Percentiles rank a stretch among this genome's conserved stretches.
Conservation (phyloP, 2,329 filamentous ascomycete species). For the Chaetomiaceae sp. region DNA sequence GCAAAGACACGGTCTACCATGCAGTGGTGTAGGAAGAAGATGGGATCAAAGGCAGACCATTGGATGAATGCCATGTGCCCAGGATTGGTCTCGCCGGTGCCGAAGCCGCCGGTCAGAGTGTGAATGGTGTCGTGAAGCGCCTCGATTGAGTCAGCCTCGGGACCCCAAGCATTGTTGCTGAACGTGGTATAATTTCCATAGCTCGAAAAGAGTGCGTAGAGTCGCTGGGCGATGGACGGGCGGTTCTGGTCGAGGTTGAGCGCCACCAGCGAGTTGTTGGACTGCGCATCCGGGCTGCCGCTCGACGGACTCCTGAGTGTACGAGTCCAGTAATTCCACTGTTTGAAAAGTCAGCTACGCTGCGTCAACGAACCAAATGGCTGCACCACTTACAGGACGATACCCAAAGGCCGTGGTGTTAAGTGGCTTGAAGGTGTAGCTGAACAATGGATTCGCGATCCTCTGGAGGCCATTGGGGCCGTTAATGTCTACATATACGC, state of each 20-base stretch:
- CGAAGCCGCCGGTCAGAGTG: constrained; percentile 45
- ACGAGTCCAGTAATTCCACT: constrained; percentile 55
- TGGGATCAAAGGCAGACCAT: constrained; percentile 71
- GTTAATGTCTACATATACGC: constrained; percentile 39
- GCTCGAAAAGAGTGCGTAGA: constrained; percentile 61
- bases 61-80: constrained; percentile 55
- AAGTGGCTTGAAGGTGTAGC: constrained; percentile 55
- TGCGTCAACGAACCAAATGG: background rate
- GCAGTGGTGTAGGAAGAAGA: constrained; percentile 71
- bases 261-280: constrained; percentile 54
- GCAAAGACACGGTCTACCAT: constrained; percentile 71
- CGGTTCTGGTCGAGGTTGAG: constrained; percentile 47
- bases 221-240: constrained; percentile 51
- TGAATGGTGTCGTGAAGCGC: constrained; percentile 60
- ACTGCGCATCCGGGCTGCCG: constrained; percentile 38
- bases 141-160: constrained; percentile 57
- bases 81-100: constrained; percentile 27
- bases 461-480: constrained; percentile 50
- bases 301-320: constrained; percentile 52
- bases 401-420: constrained; percentile 52
- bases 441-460: constrained; percentile 57
- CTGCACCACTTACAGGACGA: constrained; percentile 46
- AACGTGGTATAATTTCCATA: constrained; percentile 64
- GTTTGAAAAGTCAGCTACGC: constrained; percentile 6
- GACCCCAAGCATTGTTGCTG: constrained; percentile 61